Percentiles rank a stretch among this genome's conserved stretches.
These are phyloP conservation scores for Agaricus bisporus DNA, from an alignment of 768 basidiomycete genomes.

Conservation along the genomic window DNA sequence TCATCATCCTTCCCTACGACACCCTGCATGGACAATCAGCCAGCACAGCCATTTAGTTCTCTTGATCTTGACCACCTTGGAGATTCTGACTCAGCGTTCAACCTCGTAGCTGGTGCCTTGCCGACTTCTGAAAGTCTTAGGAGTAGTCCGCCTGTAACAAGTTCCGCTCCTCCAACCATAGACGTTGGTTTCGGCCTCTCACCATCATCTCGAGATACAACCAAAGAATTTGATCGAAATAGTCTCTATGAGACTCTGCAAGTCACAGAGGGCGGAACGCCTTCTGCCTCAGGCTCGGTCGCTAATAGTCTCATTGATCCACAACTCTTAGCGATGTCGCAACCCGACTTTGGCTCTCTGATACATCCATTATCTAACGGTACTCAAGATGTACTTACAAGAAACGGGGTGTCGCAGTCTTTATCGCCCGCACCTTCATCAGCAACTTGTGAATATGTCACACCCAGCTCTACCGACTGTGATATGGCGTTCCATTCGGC, in stretches of 20 bases:
- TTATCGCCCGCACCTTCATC: conserved; percentile 25
- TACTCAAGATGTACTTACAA: background rate
- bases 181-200: background rate
- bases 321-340: conserved; percentile 23
- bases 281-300: too few relatives aligned
- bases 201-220: background rate
- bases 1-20: background rate
- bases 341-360: conserved; percentile 2
- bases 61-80: background rate
- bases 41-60: background rate
- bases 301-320: conserved; percentile 26
- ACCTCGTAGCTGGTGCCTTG: background rate
- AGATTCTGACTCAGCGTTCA: conserved; percentile 11
- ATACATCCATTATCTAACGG: background rate
- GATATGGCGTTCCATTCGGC: conserved; percentile 29
- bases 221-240: background rate
- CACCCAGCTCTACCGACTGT: conserved; percentile 31
- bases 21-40: conserved; percentile 2
- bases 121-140: background rate
- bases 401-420: conserved; percentile 14
- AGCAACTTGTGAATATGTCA: conserved; percentile 28
- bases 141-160: background rate
- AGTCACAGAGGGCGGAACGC: background rate
- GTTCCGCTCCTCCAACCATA: background rate
- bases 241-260: background rate